Evolutionary conservation across 163 green algal genomes (phyloP).

Genomic region (Dunaliella salina): DNA sequence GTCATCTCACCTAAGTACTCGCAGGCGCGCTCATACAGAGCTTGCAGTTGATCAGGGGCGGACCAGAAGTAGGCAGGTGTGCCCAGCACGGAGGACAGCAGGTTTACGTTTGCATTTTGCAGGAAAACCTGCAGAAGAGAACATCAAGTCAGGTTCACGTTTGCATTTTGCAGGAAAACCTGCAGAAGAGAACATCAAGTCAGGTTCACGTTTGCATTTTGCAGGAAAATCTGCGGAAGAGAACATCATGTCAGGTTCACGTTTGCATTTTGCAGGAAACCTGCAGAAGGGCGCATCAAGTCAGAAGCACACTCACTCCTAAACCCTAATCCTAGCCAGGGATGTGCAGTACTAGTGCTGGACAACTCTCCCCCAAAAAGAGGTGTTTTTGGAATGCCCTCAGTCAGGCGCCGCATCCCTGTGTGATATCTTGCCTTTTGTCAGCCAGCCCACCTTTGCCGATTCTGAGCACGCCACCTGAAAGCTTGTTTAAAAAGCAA

Average conservation of each 20-base stretch:
- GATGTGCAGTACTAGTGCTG: too few relatives aligned
- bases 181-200: neutral
- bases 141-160: slow-evolving; percentile 63
- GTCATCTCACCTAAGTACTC: slow-evolving; percentile 57
- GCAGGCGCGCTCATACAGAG: slow-evolving; percentile 74
- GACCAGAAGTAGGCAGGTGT: slow-evolving; percentile 87
- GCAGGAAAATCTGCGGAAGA: slow-evolving; percentile 61
- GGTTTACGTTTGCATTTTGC: slow-evolving; percentile 75
- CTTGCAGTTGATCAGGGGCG: slow-evolving; percentile 62
- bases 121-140: slow-evolving; percentile 57
- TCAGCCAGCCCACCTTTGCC: too few relatives aligned
- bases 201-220: slow-evolving; percentile 77
- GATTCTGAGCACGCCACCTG: too few relatives aligned
- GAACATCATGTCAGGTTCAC: slow-evolving; percentile 60
- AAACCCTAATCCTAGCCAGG: too few relatives aligned
- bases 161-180: slow-evolving; percentile 73
- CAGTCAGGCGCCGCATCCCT: too few relatives aligned
- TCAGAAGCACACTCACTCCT: too few relatives aligned
- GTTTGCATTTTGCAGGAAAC: slow-evolving; percentile 75
- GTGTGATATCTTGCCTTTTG: too few relatives aligned
- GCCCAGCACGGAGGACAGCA: slow-evolving; percentile 80
- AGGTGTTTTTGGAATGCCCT: too few relatives aligned
- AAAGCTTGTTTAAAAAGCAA: too few relatives aligned
- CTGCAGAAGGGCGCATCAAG: neutral
- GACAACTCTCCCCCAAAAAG: too few relatives aligned